Evolutionary conservation across 179 eudicot species (phyloP), one percentile per base, ranked within the genome.

Genomic region (Nepenthes alata): DNA sequence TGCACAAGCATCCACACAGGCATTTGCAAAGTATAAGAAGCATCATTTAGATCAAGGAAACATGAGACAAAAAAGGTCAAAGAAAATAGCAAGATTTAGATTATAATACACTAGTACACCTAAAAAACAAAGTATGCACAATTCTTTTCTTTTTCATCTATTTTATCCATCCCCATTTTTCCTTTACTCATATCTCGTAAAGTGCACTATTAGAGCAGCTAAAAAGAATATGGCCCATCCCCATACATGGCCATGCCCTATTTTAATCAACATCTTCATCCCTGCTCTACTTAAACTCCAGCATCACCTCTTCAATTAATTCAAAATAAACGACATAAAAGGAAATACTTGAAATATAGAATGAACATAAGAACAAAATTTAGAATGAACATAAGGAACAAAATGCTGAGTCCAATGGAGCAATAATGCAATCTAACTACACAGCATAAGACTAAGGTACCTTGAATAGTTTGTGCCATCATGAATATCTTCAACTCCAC

Each of bases 401-500:
- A 14, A 41, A 41, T 41, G 36, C 35, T 58, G 25, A 25, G 25
- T 25, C 25, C 25, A 15, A 58, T 11, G 4, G 34, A 5, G 41
- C 34, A 11, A 37, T 35, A 5, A 12, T 51, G 57, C 12, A 52
- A 37, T 48, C 13, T 14, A 47, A 25, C 25, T 25, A 25, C 25
- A 25, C 25, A 62, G 11, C 57, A 62, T 54, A 55, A 15, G 39
- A 47, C 55, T 48, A 6, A 47, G 13, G 45, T 61, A 91, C 98
- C 98, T 86, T 7, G 98, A 93, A 75, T 93, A 93, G 70, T 93
- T 93, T 59, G 98, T 93, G 59, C 98, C 98, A 79, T 93, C 98
- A 64, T 93, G 98, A 71, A 93, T 86, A 76, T 93, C 98, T 78
- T 93, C 98, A 48, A 93, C 98, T 71, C 98, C 98, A 80, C 98